Percentiles rank a stretch among this genome's conserved stretches.
These are phyloP conservation scores for Rhododendron simsii DNA, from an alignment of 148 eudicot species.

Conservation along the genomic window DNA sequence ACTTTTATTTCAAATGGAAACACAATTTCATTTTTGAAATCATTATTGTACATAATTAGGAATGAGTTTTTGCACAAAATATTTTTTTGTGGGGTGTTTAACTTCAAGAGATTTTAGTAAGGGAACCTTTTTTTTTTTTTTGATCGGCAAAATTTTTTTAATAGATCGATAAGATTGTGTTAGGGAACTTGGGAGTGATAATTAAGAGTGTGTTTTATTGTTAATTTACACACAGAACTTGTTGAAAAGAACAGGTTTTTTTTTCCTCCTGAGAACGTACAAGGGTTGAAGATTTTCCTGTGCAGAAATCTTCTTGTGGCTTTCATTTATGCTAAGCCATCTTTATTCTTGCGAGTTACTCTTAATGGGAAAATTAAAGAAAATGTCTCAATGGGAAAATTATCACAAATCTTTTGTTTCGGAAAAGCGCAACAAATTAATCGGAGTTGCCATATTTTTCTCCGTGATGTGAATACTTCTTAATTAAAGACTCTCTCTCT, in stretches of 20 bases:
- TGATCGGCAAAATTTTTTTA: too few relatives aligned
- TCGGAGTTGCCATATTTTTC: neutral
- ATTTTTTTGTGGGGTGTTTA: neutral
- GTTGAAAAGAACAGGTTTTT: neutral
- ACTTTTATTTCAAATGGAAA: neutral
- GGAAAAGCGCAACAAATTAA: neutral
- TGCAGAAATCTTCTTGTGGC: neutral
- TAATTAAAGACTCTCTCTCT: conserved; percentile 4
- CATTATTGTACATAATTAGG: neutral
- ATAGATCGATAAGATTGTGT: neutral
- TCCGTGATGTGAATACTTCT: neutral
- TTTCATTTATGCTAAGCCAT: neutral
- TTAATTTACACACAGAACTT: neutral
- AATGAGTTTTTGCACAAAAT: neutral
- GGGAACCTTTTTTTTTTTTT: neutral
- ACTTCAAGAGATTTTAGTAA: neutral
- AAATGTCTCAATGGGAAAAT: neutral
- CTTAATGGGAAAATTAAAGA: too few relatives aligned
- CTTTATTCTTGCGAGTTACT: too few relatives aligned
- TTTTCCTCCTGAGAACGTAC: too few relatives aligned
- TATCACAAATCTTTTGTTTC: neutral
- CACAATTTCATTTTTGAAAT: neutral
- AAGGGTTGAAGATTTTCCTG: neutral
- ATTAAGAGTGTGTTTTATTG: neutral
- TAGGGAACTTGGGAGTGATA: neutral